Evolutionary conservation across 75 land plant genomes (phyloP).

Genomic region (Gnetum montanum): DNA sequence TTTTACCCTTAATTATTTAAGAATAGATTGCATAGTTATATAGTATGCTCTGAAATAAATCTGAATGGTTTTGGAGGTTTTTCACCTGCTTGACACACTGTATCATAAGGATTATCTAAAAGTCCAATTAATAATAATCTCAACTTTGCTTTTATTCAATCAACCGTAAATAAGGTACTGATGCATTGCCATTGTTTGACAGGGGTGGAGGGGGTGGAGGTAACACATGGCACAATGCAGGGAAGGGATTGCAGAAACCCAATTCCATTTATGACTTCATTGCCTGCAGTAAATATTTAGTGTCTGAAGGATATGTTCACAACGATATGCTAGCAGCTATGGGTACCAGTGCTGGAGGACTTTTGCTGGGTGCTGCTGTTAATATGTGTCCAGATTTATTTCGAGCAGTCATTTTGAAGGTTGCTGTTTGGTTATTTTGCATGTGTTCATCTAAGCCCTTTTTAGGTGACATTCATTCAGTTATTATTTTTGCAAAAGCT

Average conservation of each 20-base stretch:
- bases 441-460: not conserved
- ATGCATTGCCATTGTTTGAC: not conserved
- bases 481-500: too few relatives aligned
- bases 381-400: constrained; percentile 71
- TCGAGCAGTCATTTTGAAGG: constrained; percentile 80
- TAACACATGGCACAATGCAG: constrained; percentile 79
- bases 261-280: constrained; percentile 86
- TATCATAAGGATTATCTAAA: too few relatives aligned
- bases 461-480: not conserved
- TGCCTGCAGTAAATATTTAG: constrained; percentile 57
- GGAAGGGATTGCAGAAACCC: constrained; percentile 48
- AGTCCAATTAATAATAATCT: too few relatives aligned
- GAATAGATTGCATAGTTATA: too few relatives aligned
- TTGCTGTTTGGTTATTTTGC: constrained; percentile 9
- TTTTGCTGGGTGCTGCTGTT: constrained; percentile 71
- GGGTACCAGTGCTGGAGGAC: constrained; percentile 87
- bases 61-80: too few relatives aligned
- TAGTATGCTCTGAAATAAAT: too few relatives aligned
- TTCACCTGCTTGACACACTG: too few relatives aligned
- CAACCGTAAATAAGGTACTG: constrained; percentile 3
- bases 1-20: too few relatives aligned
- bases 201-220: constrained; percentile 88
- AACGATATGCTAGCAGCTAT: constrained; percentile 43
- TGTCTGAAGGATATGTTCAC: constrained; percentile 61
- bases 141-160: too few relatives aligned